Base-by-base conservation (phyloP, 176 grass and related monocot species). In the Oryza rufipogon region DNA sequence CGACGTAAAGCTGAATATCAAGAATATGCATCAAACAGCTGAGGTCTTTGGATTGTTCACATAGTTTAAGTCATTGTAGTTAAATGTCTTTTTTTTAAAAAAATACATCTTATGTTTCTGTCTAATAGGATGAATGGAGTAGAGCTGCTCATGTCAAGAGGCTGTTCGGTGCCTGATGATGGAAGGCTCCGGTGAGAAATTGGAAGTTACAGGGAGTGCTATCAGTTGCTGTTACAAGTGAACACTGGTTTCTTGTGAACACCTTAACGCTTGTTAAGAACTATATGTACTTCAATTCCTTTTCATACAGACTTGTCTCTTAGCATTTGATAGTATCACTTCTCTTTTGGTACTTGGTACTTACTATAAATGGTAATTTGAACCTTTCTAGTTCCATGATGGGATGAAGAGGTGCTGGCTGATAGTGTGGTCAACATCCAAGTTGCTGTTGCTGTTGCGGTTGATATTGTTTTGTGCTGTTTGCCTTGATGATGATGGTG, bases 371-470 rank as follows among this genome's bases (percentile, higher is more conserved):
- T 88, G 71, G 77, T 81, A 72, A 83, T 71, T 74, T 92, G 87
- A 77, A 84, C 87, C 75, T 87, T 91, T 92, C 89, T 91, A 91
- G 88, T 88, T 93, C 84, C 82, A 88, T 91, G 83, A 54, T 91
- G 93, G 75, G 81, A 73, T 82, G 88, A 81, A 68, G 85, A 78
- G 89, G 71, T 87, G 90, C 78, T 82, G 84, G 84, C 73, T 89
- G 80, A 92, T 90, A 83, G 76, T 83, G 86, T 83, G 87, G 74
- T 81, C 77, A 88, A 77, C 81, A 81, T 80, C 54, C 72, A 80
- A 76, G 87, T 75, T 87, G 81, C 85, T 86, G 83, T 86, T 92
- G 89, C 67, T 86, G 83, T 86, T 92, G 89, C 67, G 78, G 94
- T 75, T 88, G 87, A 88, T 88, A 80, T 77, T 87, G 81, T 86